Base-by-base conservation (phyloP, 176 grass and related monocot genomes). In the Oryza rufipogon region DNA sequence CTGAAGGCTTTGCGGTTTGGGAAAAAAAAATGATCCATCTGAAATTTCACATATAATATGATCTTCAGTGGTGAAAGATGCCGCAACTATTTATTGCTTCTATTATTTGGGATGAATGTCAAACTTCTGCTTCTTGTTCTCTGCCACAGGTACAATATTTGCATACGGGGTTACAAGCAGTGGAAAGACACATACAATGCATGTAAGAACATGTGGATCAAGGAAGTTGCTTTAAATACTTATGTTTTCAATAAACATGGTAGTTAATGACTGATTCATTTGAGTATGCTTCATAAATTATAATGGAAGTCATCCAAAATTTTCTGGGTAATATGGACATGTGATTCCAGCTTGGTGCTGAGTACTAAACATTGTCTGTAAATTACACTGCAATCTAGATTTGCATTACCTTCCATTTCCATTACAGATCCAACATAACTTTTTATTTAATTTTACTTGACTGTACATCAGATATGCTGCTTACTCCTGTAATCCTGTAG, bases 91-190 rank as follows among this genome's bases (percentile, higher is more conserved):
- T 22, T 70, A 5, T 65, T 77, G 82, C 2, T 66, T 75, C 11
- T 49, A 47, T 66, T 68, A 6, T 84, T 86, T 36, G 64, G 14
- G 38, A 26, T 14, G 12, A 34, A 71, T 67, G 56, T 69, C 68
- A 74, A 33, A 77, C 68, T 72, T 65, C 20, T 36, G 38, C 22
- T 84, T 73, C 46, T 26, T 44, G 82, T 84, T 81, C 46, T 39
- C 45, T 79, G 58, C 76, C 22, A 49, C 73, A 96, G 94, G 94
- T 80, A 93, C 94, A 86, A 96, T 96, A 80, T 96, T 96, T 76
- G 86, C 94, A 86, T 96, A 96, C 77, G 91, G 94, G 81, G 94
- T 96, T 86, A 93, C 94, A 45, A 96, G 94, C 77, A 96, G 94
- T 74, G 94, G 94, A 69, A 96, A 96, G 81, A 96, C 94, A 77